These are phyloP conservation scores for Pachysolen tannophilus DNA, from an alignment of 805 yeast genomes.

Conservation along the genomic window DNA sequence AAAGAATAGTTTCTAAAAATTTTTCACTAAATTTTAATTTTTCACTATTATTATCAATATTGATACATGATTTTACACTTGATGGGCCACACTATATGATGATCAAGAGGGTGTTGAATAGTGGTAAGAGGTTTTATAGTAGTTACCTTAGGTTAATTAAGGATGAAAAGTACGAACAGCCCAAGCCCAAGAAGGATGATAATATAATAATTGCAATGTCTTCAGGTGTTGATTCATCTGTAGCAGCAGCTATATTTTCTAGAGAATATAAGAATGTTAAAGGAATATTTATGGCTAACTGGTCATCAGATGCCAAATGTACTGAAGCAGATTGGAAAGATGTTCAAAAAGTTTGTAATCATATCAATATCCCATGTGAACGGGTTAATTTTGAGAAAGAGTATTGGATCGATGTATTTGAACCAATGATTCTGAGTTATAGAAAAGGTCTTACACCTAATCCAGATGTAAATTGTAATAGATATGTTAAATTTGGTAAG, in stretches of 20 bases:
- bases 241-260: slow-evolving; percentile 66
- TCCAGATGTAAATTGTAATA: slow-evolving; percentile 88
- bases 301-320: slow-evolving; percentile 59
- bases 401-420: slow-evolving; percentile 88
- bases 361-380: slow-evolving; percentile 59
- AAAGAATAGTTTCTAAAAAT: slow-evolving; percentile 2
- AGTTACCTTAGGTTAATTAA: too few species aligned
- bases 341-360: slow-evolving; percentile 56
- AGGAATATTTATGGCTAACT: slow-evolving; percentile 92
- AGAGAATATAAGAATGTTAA: slow-evolving; percentile 48
- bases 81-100: too few species aligned
- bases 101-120: too few species aligned
- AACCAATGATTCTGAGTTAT: slow-evolving; percentile 80
- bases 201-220: slow-evolving; percentile 85
- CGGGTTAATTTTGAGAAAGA: slow-evolving; percentile 82
- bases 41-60: too few species aligned
- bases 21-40: background rate
- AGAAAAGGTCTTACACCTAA: slow-evolving; percentile 78
- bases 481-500: slow-evolving; percentile 78
- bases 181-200: slow-evolving; percentile 42
- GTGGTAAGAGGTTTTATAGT: too few species aligned
- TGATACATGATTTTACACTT: too few species aligned
- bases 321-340: slow-evolving; percentile 86
- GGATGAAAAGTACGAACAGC: slow-evolving; percentile 24
- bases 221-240: slow-evolving; percentile 94